Conservation (phyloP, 768 basidiomycete genomes). For the Tremella mesenterica region DNA sequence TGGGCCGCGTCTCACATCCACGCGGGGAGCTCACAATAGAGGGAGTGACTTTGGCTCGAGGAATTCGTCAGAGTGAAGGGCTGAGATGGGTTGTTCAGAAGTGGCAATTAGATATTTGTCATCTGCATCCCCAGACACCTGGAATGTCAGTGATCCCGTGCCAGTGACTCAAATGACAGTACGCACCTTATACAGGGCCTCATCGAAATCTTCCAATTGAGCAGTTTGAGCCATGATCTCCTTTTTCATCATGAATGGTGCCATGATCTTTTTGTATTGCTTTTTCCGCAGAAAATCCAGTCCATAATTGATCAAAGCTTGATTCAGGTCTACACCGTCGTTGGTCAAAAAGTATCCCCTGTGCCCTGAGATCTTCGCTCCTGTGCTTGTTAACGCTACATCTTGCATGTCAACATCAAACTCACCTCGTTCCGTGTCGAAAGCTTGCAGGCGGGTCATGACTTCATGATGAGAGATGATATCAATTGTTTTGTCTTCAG, state of each 20-base stretch:
- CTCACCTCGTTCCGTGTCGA: constrained; percentile 80
- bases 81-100: constrained; percentile 96
- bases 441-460: constrained; percentile 80
- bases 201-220: constrained; percentile 95
- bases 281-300: constrained; percentile 79
- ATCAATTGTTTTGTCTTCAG: constrained; percentile 56
- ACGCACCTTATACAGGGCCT: constrained; percentile 87
- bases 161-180: not conserved
- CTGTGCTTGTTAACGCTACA: constrained; percentile 2
- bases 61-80: constrained; percentile 93
- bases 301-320: constrained; percentile 87
- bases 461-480: constrained; percentile 99
- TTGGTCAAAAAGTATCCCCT: constrained; percentile 92
- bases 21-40: constrained; percentile 53
- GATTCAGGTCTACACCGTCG: constrained; percentile 94
- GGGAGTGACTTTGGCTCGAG: constrained; percentile 91
- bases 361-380: constrained; percentile 77
- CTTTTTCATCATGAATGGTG: constrained; percentile 98
- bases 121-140: constrained; percentile 53
- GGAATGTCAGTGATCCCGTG: constrained; percentile 55
- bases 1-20: not conserved
- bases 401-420: constrained; percentile 43
- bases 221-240: constrained; percentile 96
- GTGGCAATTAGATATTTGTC: constrained; percentile 99
- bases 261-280: constrained; percentile 87